Evolutionary conservation across 2,329 filamentous ascomycete genomes (phyloP).

Genomic region (Coleophoma cylindrospora): DNA sequence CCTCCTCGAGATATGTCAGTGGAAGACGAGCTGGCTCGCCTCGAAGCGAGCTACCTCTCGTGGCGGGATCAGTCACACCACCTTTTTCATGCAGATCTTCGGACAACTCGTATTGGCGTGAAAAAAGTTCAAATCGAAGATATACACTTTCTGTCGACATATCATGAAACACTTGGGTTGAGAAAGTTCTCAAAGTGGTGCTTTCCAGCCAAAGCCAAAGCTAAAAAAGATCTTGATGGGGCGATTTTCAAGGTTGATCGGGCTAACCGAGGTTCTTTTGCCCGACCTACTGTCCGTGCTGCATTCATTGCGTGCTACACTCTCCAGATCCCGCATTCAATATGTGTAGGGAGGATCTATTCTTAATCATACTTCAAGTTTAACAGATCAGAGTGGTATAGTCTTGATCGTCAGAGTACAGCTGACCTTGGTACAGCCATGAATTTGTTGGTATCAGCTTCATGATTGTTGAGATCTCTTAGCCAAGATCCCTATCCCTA

Average conservation of each 20-base stretch:
- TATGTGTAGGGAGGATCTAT: no score
- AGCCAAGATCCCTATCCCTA: not conserved
- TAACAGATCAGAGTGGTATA: no score
- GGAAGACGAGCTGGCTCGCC: not conserved
- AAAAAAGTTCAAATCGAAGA: not conserved
- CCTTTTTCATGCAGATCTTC: not conserved
- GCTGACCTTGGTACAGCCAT: no score
- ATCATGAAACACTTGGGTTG: not conserved
- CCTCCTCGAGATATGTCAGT: not conserved
- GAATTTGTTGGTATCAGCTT: not conserved
- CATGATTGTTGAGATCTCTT: not conserved
- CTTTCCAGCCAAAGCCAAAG: not conserved
- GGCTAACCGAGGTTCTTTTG: not conserved
- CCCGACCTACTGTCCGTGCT: not conserved
- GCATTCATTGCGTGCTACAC: no score
- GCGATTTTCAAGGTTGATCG: not conserved
- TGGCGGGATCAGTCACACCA: not conserved
- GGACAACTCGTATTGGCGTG: not conserved
- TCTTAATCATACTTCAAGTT: no score
- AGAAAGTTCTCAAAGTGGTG: not conserved
- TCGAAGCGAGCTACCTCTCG: not conserved
- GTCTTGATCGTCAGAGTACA: no score
- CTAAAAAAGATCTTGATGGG: not conserved
- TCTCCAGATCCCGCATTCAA: no score
- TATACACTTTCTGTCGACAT: not conserved